Evolutionary conservation across 768 basidiomycete genomes (phyloP).

Genomic region (Nevesoporus exiguus): DNA sequence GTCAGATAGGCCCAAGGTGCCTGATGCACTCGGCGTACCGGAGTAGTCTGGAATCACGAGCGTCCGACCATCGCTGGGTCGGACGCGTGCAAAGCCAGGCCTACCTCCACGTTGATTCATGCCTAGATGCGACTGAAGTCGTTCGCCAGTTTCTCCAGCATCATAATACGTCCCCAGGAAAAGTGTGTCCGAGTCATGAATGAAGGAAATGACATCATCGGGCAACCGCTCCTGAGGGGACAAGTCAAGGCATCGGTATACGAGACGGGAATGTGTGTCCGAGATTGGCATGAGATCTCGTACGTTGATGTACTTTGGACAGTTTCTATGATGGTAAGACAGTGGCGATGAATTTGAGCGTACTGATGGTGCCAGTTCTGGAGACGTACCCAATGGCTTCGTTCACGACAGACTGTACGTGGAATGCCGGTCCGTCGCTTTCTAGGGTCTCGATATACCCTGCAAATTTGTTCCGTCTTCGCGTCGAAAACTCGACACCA

Average conservation of each 20-base stretch:
- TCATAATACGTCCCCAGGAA: slow-evolving; percentile 56
- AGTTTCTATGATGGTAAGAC: slow-evolving; percentile 42
- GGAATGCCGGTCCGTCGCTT: slow-evolving; percentile 31
- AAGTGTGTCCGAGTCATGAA: slow-evolving; percentile 49
- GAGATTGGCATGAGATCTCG: slow-evolving; percentile 48
- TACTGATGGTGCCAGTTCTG: not conserved
- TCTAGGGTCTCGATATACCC: slow-evolving; percentile 42
- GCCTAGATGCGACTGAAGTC: slow-evolving; percentile 56
- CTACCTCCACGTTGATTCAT: slow-evolving; percentile 66
- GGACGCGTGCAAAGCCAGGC: slow-evolving; percentile 57
- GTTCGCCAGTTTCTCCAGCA: slow-evolving; percentile 34
- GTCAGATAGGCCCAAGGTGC: not conserved
- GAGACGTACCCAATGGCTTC: slow-evolving; percentile 56
- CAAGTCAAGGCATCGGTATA: slow-evolving; percentile 35
- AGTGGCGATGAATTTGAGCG: not conserved
- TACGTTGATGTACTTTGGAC: slow-evolving; percentile 66
- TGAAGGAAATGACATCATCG: slow-evolving; percentile 45
- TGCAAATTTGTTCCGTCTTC: slow-evolving; percentile 63
- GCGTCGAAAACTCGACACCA: slow-evolving; percentile 56
- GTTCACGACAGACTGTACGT: slow-evolving; percentile 40
- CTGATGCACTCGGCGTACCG: slow-evolving; percentile 29
- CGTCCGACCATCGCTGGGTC: slow-evolving; percentile 50
- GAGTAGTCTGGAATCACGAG: slow-evolving; percentile 61
- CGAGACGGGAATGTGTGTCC: slow-evolving; percentile 38
- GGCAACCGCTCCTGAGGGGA: slow-evolving; percentile 42